Base-by-base conservation (phyloP, 441 rosid genomes). In the Gossypium davidsonii region DNA sequence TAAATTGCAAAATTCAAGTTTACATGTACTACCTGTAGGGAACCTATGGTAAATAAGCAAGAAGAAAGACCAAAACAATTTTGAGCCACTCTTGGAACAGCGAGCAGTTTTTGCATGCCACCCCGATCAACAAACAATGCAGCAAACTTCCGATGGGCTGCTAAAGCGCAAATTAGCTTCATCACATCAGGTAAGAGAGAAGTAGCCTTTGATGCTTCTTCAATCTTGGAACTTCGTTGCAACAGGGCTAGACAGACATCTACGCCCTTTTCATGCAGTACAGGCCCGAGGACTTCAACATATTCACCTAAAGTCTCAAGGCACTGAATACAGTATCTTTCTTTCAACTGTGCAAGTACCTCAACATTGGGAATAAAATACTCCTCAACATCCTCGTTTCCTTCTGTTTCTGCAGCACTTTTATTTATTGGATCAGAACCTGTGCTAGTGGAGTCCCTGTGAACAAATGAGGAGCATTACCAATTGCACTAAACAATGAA, bases 111-210 rank as follows among this genome's bases (percentile, higher is more conserved):
- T 79, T 90, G 97, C 83, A 93, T 85, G 80, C 99, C 99, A 81
- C 96, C 89, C 2, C 98, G 87, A 79, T 96, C 99, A 73, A 96
- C 99, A 86, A 93, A 96, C 77, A 93, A 84, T 10, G 99, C 97
- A 78, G 99, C 98, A 81, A 96, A 96, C 84, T 93, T 96, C 74
- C 94, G 87, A 78, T 93, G 97, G 42, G 99, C 97, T 78, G 96
- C 99, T 85, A 96, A 86, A 58, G 97, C 94, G 79, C 99, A 90
- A 67, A 96, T 93, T 72, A 96, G 90, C 89, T 96, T 96, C 98
- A 91, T 90, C 75, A 96, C 97, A 88, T 93, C 96, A 77, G 97
- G 97, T 83, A 91, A 84, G 56, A 96, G 81, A 53, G 79, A 74
- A 44, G 77, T 77, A 67, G 74, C 78, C 70, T 81, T 84, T 18